Conservation (phyloP, 495 filamentous ascomycete genomes). For the Aspergillus carlsbadensis region DNA sequence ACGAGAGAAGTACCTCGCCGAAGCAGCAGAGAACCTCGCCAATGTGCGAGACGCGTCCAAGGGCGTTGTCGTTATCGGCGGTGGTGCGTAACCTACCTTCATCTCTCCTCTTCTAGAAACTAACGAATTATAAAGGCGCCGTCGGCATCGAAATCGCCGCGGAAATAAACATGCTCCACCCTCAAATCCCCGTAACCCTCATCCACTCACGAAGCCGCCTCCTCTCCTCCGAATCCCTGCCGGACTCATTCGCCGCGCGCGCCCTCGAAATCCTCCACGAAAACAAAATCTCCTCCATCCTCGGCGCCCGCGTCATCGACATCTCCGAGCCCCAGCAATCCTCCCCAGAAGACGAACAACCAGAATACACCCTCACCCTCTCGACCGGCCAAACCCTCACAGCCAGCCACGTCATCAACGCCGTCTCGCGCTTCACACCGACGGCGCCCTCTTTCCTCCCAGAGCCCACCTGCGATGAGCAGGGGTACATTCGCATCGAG, state of each 20-base stretch:
- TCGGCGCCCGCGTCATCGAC: conserved; percentile 47
- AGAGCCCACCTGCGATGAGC: conserved; percentile 27
- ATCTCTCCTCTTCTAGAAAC: neutral
- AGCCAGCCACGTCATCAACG: conserved; percentile 58
- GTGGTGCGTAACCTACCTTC: conserved; percentile 29
- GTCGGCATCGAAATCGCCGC: conserved; percentile 73
- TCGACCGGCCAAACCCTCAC: conserved; percentile 51
- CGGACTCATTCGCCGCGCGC: conserved; percentile 60
- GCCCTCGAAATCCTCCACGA: conserved; percentile 50
- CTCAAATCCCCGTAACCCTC: conserved; percentile 57
- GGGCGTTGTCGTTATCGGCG: conserved; percentile 60
- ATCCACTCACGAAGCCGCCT: conserved; percentile 65
- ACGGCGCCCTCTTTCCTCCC: conserved; percentile 8
- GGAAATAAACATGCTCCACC: conserved; percentile 61
- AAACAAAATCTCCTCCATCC: conserved; percentile 55
- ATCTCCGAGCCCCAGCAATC: conserved; percentile 24
- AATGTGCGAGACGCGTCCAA: conserved; percentile 32
- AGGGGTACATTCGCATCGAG: conserved; percentile 56
- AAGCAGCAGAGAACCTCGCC: conserved; percentile 32
- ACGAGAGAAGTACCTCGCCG: conserved; percentile 55
- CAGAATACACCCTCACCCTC: conserved; percentile 52
- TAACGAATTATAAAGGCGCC: conserved; percentile 43
- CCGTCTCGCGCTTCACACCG: conserved; percentile 40
- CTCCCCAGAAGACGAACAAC: conserved; percentile 31
- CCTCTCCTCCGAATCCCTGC: conserved; percentile 65